Evolutionary conservation across 2,329 filamentous ascomycete species (phyloP).

Genomic region (Didymella exigua): DNA sequence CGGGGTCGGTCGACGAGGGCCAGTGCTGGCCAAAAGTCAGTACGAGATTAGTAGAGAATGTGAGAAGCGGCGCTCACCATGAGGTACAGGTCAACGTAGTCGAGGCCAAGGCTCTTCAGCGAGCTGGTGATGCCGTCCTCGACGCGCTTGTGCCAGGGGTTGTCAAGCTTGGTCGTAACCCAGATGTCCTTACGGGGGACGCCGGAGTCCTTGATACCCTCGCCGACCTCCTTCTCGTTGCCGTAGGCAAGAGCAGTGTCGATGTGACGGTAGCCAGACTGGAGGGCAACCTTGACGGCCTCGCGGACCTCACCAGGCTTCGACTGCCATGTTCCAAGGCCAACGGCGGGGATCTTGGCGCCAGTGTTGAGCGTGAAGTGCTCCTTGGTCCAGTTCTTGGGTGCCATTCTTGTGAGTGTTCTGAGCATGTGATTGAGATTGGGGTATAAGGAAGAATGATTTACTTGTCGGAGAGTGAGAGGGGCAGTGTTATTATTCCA

Average conservation of each 20-base stretch:
- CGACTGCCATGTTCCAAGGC: slow-evolving; percentile 81
- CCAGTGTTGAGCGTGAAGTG: slow-evolving; percentile 56
- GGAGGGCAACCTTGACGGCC: slow-evolving; percentile 73
- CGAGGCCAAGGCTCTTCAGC: slow-evolving; percentile 65
- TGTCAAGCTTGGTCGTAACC: slow-evolving; percentile 83
- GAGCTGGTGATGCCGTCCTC: slow-evolving; percentile 65
- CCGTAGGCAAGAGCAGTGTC: slow-evolving; percentile 78
- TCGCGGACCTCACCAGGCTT: slow-evolving; percentile 69
- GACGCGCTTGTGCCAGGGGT: slow-evolving; percentile 71
- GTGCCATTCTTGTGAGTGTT: slow-evolving; percentile 38
- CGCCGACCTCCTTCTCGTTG: slow-evolving; percentile 76
- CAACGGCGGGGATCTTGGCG: slow-evolving; percentile 76
- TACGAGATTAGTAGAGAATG: neutral
- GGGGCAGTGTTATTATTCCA: slow-evolving; percentile 13
- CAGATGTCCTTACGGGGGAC: slow-evolving; percentile 71
- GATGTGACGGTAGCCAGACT: slow-evolving; percentile 74
- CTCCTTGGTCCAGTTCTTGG: slow-evolving; percentile 48
- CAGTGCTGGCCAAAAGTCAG: slow-evolving; percentile 51
- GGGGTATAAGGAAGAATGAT: slow-evolving; percentile 1
- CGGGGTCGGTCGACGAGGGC: slow-evolving; percentile 68
- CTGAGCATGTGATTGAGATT: slow-evolving; percentile 26
- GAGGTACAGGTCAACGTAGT: slow-evolving; percentile 72
- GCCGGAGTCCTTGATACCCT: slow-evolving; percentile 70
- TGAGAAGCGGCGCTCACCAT: slow-evolving; percentile 52
- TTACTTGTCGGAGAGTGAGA: neutral